phyloP scores from a whole-genome alignment of 768 basidiomycete species.

The Rhizopogon rudus region DNA sequence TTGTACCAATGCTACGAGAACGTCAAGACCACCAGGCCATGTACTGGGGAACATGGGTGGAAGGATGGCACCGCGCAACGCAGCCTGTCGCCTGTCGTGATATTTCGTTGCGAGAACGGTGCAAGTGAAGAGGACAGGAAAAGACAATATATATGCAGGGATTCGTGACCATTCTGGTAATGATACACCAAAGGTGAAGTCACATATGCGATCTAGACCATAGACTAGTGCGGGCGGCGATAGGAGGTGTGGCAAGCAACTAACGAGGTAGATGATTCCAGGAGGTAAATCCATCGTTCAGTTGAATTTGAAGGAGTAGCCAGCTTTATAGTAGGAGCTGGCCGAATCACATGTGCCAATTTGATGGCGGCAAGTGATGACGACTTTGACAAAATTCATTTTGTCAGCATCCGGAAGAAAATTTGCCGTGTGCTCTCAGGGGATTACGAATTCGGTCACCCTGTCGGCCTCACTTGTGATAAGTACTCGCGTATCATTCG shows the following conservation, averaged over 20 bases:
- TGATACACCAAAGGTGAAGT: conserved; percentile 3
- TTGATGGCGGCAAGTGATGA: no score
- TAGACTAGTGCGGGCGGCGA: conserved; percentile 14
- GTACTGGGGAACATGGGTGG: conserved; percentile 34
- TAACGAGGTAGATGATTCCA: conserved; percentile 23
- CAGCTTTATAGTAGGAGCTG: background rate
- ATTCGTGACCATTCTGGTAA: conserved; percentile 13
- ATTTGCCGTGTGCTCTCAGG: no score
- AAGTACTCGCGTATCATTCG: no score
- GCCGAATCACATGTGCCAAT: no score
- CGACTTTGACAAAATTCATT: no score
- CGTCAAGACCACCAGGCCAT: conserved; percentile 42
- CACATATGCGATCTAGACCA: conserved; percentile 10
- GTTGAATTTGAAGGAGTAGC: background rate
- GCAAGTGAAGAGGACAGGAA: conserved; percentile 16
- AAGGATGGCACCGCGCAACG: conserved; percentile 40
- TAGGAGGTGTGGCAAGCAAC: conserved; percentile 19
- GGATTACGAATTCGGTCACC: no score
- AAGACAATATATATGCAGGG: conserved; percentile 15
- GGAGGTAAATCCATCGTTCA: conserved; percentile 27
- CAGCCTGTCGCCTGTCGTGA: conserved; percentile 34
- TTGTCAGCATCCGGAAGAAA: no score
- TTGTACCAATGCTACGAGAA: conserved; percentile 33
- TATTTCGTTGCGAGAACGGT: conserved; percentile 10
- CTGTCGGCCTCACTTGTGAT: no score